A percentile compares a stretch with the other conserved stretches of the same genome.
These are phyloP conservation scores for Fusarium luffae DNA, from an alignment of 2,329 filamentous ascomycete species.

Conservation along the genomic window DNA sequence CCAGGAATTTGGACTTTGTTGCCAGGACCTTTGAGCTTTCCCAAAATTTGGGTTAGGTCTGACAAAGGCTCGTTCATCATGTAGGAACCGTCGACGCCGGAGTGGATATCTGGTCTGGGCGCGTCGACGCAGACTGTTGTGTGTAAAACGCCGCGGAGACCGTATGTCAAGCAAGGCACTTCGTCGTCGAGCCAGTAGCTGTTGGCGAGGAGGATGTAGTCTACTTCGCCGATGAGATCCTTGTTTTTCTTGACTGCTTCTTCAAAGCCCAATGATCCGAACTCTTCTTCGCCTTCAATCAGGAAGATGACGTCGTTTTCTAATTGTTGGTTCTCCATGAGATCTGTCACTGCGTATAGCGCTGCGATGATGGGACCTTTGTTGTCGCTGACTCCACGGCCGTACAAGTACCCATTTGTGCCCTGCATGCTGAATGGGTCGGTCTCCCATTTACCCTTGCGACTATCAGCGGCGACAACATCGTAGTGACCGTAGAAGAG, in stretches of 20 bases:
- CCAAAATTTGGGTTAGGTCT: constrained; percentile 85
- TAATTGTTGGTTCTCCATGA: constrained; percentile 84
- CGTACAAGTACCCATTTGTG: constrained; percentile 91
- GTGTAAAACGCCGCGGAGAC: constrained; percentile 91
- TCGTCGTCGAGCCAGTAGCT: constrained; percentile 99
- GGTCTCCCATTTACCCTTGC: constrained; percentile 82
- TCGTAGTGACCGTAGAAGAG: constrained; percentile 99
- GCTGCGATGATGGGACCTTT: constrained; percentile 96
- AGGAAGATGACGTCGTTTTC: constrained; percentile 92
- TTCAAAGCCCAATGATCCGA: constrained; percentile 89
- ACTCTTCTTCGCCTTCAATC: constrained; percentile 97
- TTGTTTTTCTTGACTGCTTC: constrained; percentile 84
- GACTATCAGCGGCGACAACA: constrained; percentile 89
- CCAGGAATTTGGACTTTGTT: constrained; percentile 86
- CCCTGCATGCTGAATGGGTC: constrained; percentile 93
- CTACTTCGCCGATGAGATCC: constrained; percentile 85
- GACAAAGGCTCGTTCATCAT: constrained; percentile 92
- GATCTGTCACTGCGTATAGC: constrained; percentile 90
- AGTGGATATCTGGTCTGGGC: constrained; percentile 88
- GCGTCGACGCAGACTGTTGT: constrained; percentile 91
- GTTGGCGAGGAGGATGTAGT: constrained; percentile 95
- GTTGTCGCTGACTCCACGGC: constrained; percentile 96
- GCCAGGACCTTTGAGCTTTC: constrained; percentile 81
- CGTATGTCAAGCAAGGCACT: constrained; percentile 94
- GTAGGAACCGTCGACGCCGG: constrained; percentile 94